These are phyloP conservation scores for Coemansia sp. DNA, from an alignment of 192 early-diverging fungal genomes.

Conservation along the genomic window DNA sequence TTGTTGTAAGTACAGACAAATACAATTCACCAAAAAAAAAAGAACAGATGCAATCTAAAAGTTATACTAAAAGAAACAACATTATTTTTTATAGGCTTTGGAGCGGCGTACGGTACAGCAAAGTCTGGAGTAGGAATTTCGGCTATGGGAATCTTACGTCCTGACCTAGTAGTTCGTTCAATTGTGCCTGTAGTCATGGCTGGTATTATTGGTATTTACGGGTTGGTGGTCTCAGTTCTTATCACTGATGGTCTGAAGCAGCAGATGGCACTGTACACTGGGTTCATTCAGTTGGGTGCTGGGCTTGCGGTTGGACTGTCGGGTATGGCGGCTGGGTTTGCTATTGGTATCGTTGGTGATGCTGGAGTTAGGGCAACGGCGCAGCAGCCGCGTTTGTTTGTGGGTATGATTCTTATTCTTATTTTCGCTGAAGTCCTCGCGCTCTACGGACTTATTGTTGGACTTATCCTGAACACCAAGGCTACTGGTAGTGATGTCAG, in stretches of 20 bases:
- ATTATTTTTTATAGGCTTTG: slow-evolving; percentile 64
- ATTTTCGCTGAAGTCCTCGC: slow-evolving; percentile 92
- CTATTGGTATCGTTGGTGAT: slow-evolving; percentile 73
- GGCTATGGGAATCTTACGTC: slow-evolving; percentile 83
- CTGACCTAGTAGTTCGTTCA: slow-evolving; percentile 60
- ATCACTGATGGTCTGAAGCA: no score
- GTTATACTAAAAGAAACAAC: not conserved
- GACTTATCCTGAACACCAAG: slow-evolving; percentile 86
- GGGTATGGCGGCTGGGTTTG: no score
- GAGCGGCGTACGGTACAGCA: slow-evolving; percentile 91
- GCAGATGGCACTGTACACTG: no score
- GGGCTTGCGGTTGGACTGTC: no score
- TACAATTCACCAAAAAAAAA: no score
- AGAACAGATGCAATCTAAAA: no score
- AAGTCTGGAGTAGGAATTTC: slow-evolving; percentile 90
- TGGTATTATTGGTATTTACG: no score
- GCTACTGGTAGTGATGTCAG: slow-evolving; percentile 52
- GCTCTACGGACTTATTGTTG: slow-evolving; percentile 85
- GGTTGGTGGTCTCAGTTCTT: no score
- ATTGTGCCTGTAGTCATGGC: no score
- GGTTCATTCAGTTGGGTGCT: no score
- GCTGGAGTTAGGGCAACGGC: slow-evolving; percentile 82
- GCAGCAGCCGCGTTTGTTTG: slow-evolving; percentile 80
- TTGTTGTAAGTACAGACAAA: slow-evolving; percentile 64
- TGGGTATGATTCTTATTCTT: slow-evolving; percentile 85